Percentiles rank a stretch among this genome's conserved stretches.
Conservation (phyloP, 2,329 filamentous ascomycete species). For the Pseudogymnoascus sp. region DNA sequence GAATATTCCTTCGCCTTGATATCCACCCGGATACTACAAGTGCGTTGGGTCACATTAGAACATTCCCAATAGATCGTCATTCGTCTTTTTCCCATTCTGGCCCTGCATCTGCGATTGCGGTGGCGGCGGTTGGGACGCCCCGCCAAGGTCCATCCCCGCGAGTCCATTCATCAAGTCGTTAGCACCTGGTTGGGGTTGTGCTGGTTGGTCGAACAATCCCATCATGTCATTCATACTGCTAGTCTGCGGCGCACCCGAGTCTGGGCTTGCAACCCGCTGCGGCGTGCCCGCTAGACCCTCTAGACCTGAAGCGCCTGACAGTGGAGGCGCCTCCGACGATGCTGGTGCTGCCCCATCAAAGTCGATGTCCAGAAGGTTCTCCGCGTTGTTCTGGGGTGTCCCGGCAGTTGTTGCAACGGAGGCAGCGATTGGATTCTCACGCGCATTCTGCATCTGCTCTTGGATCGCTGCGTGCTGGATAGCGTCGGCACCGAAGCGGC, state of each 20-base stretch:
- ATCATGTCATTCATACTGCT: conserved; percentile 76
- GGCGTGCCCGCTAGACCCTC: conserved; percentile 55
- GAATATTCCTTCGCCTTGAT: not conserved
- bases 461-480: conserved; percentile 94
- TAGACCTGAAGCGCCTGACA: conserved; percentile 39
- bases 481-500: conserved; percentile 84
- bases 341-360: conserved; percentile 90
- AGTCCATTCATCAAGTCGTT: conserved; percentile 64
- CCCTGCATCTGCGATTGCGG: conserved; percentile 47
- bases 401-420: conserved; percentile 61
- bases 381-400: conserved; percentile 64
- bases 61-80: conserved; percentile 51
- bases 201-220: conserved; percentile 51
- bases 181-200: conserved; percentile 25
- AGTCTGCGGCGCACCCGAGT: conserved; percentile 30
- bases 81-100: conserved; percentile 41
- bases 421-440: conserved; percentile 88
- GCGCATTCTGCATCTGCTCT: conserved; percentile 85
- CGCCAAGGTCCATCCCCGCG: conserved; percentile 66
- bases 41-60: conserved; percentile 33
- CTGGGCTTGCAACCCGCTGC: conserved; percentile 58
- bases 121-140: conserved; percentile 54
- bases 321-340: conserved; percentile 61
- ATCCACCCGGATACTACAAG: not conserved
- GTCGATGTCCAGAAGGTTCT: conserved; percentile 93